These are phyloP conservation scores for Penicillium sp. DNA, from an alignment of 2,329 filamentous ascomycete species.

Conservation along the genomic window DNA sequence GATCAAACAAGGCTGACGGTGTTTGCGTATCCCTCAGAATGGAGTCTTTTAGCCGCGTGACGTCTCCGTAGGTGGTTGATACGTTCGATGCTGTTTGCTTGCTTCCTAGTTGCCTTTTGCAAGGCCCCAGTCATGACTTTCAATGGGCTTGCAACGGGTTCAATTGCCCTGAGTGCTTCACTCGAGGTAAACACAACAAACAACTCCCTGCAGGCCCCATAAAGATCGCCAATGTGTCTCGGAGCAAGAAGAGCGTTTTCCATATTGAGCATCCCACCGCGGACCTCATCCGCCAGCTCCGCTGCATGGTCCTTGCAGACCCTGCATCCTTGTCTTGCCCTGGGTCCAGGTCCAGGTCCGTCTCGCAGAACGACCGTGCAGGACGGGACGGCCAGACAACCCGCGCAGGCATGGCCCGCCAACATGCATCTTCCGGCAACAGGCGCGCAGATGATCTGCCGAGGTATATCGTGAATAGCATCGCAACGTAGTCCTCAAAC, in stretches of 20 bases:
- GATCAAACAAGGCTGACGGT: neutral
- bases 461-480: neutral
- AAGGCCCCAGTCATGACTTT: neutral
- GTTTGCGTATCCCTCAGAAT: neutral
- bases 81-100: neutral
- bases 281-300: constrained; percentile 7
- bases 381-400: constrained; percentile 8
- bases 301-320: constrained; percentile 16
- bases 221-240: constrained; percentile 9
- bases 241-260: constrained; percentile 4
- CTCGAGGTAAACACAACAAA: neutral
- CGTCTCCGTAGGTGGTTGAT: neutral
- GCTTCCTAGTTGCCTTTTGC: neutral
- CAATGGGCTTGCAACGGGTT: too few species aligned
- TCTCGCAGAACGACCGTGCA: constrained; percentile 9
- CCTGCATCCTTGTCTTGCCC: constrained; percentile 6
- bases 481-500: neutral
- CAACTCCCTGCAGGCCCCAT: neutral
- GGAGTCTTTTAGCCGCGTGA: neutral
- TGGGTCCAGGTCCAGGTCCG: constrained; percentile 3
- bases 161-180: neutral
- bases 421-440: constrained; percentile 5
- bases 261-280: constrained; percentile 6
- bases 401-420: constrained; percentile 7
- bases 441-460: neutral